Evolutionary conservation across 2,329 filamentous ascomycete species (phyloP).

Genomic region (Pseudogymnoascus sp.): DNA sequence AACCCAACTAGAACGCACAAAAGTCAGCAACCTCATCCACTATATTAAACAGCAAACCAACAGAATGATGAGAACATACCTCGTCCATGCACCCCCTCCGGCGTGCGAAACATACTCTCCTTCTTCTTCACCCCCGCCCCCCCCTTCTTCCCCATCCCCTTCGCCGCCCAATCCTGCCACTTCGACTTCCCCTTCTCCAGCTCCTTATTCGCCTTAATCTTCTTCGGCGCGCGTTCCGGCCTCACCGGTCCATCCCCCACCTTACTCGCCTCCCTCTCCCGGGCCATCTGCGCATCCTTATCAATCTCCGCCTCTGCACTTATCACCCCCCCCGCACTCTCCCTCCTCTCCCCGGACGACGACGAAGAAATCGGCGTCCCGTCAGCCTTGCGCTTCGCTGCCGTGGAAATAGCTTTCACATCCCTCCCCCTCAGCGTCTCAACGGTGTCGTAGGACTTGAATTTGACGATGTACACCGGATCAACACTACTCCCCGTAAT

Average conservation of each 20-base stretch:
- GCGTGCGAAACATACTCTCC: slow-evolving; percentile 94
- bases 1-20: slow-evolving; percentile 67
- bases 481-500: slow-evolving; percentile 88
- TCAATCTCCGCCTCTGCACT: slow-evolving; percentile 48
- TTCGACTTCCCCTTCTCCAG: slow-evolving; percentile 85
- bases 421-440: slow-evolving; percentile 78
- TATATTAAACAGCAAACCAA: background rate
- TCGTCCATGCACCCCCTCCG: slow-evolving; percentile 77
- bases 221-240: slow-evolving; percentile 69
- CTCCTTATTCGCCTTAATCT: slow-evolving; percentile 84
- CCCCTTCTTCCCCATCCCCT: slow-evolving; percentile 60
- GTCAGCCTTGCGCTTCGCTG: slow-evolving; percentile 80
- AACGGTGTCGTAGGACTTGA: slow-evolving; percentile 81
- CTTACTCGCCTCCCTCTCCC: slow-evolving; percentile 56
- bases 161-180: slow-evolving; percentile 88
- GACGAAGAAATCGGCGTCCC: slow-evolving; percentile 47
- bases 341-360: background rate
- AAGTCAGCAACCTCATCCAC: background rate
- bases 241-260: slow-evolving; percentile 50
- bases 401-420: slow-evolving; percentile 68
- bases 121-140: slow-evolving; percentile 51
- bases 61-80: slow-evolving; percentile 46
- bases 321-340: slow-evolving; percentile 29
- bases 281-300: slow-evolving; percentile 55
- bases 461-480: slow-evolving; percentile 90